Evolutionary conservation across 805 yeast species (phyloP).

Genomic region (Priceomyces carsonii): DNA sequence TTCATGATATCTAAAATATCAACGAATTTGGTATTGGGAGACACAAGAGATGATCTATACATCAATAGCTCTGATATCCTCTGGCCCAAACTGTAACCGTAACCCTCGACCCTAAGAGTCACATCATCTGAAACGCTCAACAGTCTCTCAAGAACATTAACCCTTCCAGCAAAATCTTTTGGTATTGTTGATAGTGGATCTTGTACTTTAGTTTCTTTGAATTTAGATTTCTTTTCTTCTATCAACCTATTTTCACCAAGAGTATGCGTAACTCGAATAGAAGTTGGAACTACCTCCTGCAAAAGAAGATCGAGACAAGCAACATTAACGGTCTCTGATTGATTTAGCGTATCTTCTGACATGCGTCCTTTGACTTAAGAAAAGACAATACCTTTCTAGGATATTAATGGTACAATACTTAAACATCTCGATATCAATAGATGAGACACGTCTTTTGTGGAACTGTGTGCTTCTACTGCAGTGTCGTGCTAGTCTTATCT

Average conservation of each 20-base stretch:
- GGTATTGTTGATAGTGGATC: slow-evolving; percentile 28
- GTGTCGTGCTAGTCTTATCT: too few species aligned
- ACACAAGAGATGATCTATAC: slow-evolving; percentile 25
- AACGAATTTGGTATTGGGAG: slow-evolving; percentile 41
- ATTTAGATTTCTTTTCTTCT: slow-evolving; percentile 2
- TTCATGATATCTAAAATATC: slow-evolving; percentile 85
- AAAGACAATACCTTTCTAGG: too few species aligned
- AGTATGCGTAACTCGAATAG: slow-evolving; percentile 60
- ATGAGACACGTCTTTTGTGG: too few species aligned
- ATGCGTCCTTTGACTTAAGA: too few species aligned
- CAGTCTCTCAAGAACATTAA: slow-evolving; percentile 36
- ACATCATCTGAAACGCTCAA: slow-evolving; percentile 49
- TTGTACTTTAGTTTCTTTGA: slow-evolving; percentile 9
- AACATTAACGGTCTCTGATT: slow-evolving; percentile 48
- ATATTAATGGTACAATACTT: too few species aligned
- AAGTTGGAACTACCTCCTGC: slow-evolving; percentile 75
- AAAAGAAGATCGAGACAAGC: slow-evolving; percentile 62
- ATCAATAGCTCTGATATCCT: slow-evolving; percentile 52
- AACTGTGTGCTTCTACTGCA: too few species aligned
- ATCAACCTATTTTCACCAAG: slow-evolving; percentile 26
- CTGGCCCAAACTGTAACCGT: slow-evolving; percentile 71
- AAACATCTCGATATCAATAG: too few species aligned
- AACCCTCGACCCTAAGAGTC: slow-evolving; percentile 59
- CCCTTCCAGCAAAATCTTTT: slow-evolving; percentile 44
- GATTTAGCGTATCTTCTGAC: slow-evolving; percentile 21